These are phyloP conservation scores for Coriolopsis trogii DNA, from an alignment of 1,284 basidiomycete genomes.

Conservation along the genomic window DNA sequence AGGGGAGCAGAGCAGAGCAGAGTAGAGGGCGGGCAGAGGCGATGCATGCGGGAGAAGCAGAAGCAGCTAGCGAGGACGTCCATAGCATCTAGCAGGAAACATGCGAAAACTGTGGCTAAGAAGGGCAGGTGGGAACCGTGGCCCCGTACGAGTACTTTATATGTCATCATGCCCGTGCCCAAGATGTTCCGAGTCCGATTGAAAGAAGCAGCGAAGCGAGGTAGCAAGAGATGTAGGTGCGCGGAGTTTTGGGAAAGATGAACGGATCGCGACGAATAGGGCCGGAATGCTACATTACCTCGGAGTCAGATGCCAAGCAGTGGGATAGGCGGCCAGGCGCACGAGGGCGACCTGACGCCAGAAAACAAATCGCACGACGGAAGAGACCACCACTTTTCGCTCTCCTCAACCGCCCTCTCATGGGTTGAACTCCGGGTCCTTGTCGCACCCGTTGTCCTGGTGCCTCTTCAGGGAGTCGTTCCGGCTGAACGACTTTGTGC, in stretches of 20 bases:
- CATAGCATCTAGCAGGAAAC: neutral
- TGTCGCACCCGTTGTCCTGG: slow-evolving; percentile 61
- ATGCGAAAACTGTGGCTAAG: neutral
- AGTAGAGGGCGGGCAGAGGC: slow-evolving; percentile 7
- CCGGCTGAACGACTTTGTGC: slow-evolving; percentile 75
- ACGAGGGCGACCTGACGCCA: too few species aligned
- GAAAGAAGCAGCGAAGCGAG: too few species aligned
- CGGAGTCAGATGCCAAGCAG: too few species aligned
- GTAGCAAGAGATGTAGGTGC: too few species aligned
- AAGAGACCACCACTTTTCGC: neutral
- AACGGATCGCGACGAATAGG: too few species aligned
- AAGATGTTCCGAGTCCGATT: neutral
- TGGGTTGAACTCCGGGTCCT: slow-evolving; percentile 23
- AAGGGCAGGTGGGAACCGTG: neutral
- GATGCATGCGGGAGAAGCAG: slow-evolving; percentile 4
- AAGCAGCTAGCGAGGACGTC: neutral
- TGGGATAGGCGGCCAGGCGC: too few species aligned
- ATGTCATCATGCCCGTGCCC: neutral
- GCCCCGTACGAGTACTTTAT: neutral
- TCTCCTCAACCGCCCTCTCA: slow-evolving; percentile 3
- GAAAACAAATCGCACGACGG: slow-evolving; percentile 3
- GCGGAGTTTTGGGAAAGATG: too few species aligned
- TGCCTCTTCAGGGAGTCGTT: slow-evolving; percentile 60
- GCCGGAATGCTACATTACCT: too few species aligned
- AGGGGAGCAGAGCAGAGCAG: slow-evolving; percentile 6